phyloP scores from a whole-genome alignment of 345 rosid genomes.

The Turnera subulata region DNA sequence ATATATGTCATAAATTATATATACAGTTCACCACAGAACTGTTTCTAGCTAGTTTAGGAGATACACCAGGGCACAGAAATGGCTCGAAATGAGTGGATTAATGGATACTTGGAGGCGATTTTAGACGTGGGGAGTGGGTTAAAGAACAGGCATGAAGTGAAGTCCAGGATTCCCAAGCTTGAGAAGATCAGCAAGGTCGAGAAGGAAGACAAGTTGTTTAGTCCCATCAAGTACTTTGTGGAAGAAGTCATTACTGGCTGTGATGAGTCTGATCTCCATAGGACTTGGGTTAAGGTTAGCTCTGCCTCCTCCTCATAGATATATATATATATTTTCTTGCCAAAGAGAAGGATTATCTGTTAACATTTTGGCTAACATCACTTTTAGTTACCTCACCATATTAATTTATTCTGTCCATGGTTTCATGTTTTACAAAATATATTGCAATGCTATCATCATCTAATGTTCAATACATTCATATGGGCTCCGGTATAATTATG shows the following conservation, averaged over 20 bases:
- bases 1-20: neutral
- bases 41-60: no score
- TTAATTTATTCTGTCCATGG: no score
- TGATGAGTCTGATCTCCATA: conserved; percentile 80
- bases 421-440: no score
- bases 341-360: no score
- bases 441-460: no score
- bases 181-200: conserved; percentile 34
- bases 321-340: no score
- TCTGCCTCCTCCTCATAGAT: neutral
- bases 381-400: no score
- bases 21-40: no score
- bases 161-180: conserved; percentile 43
- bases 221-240: conserved; percentile 77
- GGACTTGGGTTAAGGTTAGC: conserved; percentile 81
- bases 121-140: conserved; percentile 62
- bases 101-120: conserved; percentile 84
- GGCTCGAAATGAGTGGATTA: conserved; percentile 92
- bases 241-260: conserved; percentile 82
- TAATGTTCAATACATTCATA: no score
- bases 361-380: no score
- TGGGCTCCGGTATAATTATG: no score
- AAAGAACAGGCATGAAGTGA: conserved; percentile 44
- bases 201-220: conserved; percentile 51
- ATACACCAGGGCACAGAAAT: conserved; percentile 21